These are phyloP conservation scores for Fomitopsis schrenkii DNA, from an alignment of 1,284 basidiomycete genomes.

Conservation along the genomic window DNA sequence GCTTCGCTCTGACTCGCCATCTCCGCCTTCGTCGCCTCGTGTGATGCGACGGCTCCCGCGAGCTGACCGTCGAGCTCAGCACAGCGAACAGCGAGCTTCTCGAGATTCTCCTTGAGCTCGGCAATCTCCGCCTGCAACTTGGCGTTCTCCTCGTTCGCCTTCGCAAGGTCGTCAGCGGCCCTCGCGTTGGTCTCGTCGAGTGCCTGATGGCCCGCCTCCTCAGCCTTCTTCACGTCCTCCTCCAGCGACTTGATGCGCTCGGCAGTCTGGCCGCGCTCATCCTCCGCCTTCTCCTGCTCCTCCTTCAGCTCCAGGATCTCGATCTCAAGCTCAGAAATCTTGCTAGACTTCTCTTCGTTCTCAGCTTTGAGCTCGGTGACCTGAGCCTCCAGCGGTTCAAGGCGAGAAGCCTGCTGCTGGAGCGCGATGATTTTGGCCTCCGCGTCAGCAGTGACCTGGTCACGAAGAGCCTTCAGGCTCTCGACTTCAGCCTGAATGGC, in stretches of 20 bases:
- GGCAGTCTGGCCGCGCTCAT: slow-evolving; percentile 45
- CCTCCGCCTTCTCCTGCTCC: slow-evolving; percentile 59
- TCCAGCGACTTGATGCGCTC: slow-evolving; percentile 50
- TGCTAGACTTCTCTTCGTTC: slow-evolving; percentile 71
- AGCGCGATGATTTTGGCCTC: slow-evolving; percentile 40
- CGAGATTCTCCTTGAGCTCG: slow-evolving; percentile 41
- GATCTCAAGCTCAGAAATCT: slow-evolving; percentile 75
- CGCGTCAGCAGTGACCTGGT: slow-evolving; percentile 43
- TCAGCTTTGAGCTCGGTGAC: slow-evolving; percentile 55
- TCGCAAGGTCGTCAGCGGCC: slow-evolving; percentile 41
- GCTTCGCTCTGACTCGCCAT: slow-evolving; percentile 25
- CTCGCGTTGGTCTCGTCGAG: slow-evolving; percentile 49
- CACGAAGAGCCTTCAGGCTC: slow-evolving; percentile 47
- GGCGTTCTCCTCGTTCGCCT: slow-evolving; percentile 37
- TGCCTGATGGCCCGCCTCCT: slow-evolving; percentile 45
- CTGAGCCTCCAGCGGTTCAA: slow-evolving; percentile 47
- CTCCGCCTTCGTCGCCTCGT: slow-evolving; percentile 42
- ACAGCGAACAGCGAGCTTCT: slow-evolving; percentile 40
- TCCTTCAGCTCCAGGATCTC: slow-evolving; percentile 78
- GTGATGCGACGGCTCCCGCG: slow-evolving; percentile 36
- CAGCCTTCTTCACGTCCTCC: slow-evolving; percentile 42
- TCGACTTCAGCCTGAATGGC: slow-evolving; percentile 51
- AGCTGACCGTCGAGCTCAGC: slow-evolving; percentile 45
- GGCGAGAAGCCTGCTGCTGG: slow-evolving; percentile 41
- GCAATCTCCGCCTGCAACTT: slow-evolving; percentile 46